These are phyloP conservation scores for Mucor irregularis DNA, from an alignment of 371 early-diverging fungal species.

Conservation along the genomic window DNA sequence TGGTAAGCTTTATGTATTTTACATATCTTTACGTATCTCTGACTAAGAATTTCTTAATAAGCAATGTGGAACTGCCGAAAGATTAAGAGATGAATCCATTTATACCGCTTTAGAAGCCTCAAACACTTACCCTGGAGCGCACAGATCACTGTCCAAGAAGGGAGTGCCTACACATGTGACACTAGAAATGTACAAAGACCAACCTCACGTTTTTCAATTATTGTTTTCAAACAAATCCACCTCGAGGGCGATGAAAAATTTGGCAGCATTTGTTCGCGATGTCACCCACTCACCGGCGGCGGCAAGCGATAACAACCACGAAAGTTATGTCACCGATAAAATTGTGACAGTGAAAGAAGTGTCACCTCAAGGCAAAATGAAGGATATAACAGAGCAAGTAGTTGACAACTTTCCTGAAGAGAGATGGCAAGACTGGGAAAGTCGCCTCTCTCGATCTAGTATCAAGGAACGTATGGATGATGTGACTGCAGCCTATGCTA, in stretches of 20 bases:
- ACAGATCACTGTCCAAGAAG: not conserved
- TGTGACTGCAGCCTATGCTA: not conserved
- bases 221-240: slow-evolving; percentile 35
- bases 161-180: slow-evolving; percentile 24
- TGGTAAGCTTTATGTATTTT: slow-evolving; percentile 29
- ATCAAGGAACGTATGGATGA: slow-evolving; percentile 30
- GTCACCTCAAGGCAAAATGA: slow-evolving; percentile 23
- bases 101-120: slow-evolving; percentile 35
- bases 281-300: slow-evolving; percentile 6
- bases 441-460: slow-evolving; percentile 21
- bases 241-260: slow-evolving; percentile 16
- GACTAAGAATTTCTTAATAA: slow-evolving; percentile 2
- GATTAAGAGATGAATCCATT: slow-evolving; percentile 68
- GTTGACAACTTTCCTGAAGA: slow-evolving; percentile 6
- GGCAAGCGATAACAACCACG: not conserved
- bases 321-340: slow-evolving; percentile 12
- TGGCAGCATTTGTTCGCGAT: slow-evolving; percentile 29
- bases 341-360: slow-evolving; percentile 14
- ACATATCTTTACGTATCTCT: too few relatives aligned
- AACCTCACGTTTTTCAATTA: slow-evolving; percentile 79
- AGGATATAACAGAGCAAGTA: slow-evolving; percentile 18
- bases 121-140: slow-evolving; percentile 26
- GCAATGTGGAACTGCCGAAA: slow-evolving; percentile 69
- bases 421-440: slow-evolving; percentile 32
- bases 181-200: slow-evolving; percentile 62